Evolutionary conservation across 257 asterid genomes (phyloP), one percentile per base, ranked within the genome.

Genomic region (Solanum virginianum): DNA sequence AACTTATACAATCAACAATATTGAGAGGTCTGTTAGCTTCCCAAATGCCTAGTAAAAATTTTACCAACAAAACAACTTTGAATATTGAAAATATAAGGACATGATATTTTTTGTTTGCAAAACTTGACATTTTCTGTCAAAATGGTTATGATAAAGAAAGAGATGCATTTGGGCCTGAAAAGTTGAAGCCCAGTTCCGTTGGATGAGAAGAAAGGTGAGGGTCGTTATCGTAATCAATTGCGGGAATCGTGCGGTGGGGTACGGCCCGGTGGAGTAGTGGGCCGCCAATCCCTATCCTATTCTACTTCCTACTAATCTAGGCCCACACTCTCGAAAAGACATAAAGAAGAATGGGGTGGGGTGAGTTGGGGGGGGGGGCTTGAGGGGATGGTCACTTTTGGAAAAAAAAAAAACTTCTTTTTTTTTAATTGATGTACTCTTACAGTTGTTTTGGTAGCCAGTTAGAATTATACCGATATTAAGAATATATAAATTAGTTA

Each of bases 191-290:
- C 75, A 55, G 47, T 18, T 80, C 70, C 74, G 39, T 71, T 16
- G 9, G n/a, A 45, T 45, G 2, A 11, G 53, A 65, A 12, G 10
- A 39, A 36, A 11, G 5, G 18, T 20, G 32, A 49, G 49, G n/a
- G 85, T 87, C 87, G 41, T n/a, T 7, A 81, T 84, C 84, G 53
- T 66, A 80, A 80, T 72, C 83, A 62, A 86, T 84, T 81, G 87
- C 84, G 39, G 81, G 80, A 26, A 81, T 86, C 69, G 83, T 81
- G 86, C 39, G 7, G 16, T 53, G 47, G 82, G 47, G 82, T 77
- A 77, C 82, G 82, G 82, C 47, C 81, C 43, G 49, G 10, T 75
- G 18, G 20, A 45, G 60, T 75, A 75, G 60, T 49, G 82, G 82
- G 82, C 82, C 82, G 63, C 82, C 82, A 53, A 77, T 77, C 26